These are phyloP conservation scores for Clonostachys chloroleuca DNA, from an alignment of 2,329 filamentous ascomycete genomes.

Conservation along the genomic window DNA sequence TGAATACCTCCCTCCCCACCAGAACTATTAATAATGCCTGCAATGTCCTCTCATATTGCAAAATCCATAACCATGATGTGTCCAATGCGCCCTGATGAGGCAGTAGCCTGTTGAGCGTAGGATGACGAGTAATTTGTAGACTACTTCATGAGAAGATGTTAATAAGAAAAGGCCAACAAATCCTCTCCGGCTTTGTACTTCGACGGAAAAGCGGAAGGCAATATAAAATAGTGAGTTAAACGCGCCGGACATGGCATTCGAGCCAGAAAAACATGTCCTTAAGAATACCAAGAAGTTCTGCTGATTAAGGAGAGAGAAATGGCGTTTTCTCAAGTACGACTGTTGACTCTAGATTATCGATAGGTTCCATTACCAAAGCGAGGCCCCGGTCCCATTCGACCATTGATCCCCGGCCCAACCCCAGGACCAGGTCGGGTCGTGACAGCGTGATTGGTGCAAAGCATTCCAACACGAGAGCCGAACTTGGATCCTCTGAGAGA, in stretches of 20 bases:
- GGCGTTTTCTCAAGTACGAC: too few relatives aligned
- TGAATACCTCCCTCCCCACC: too few relatives aligned
- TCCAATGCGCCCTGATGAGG: conserved; percentile 50
- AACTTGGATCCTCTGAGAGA: conserved; percentile 98
- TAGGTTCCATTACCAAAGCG: conserved; percentile 51
- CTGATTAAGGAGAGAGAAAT: too few relatives aligned
- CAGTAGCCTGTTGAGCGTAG: conserved; percentile 47
- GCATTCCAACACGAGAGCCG: conserved; percentile 96
- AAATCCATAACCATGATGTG: conserved; percentile 58
- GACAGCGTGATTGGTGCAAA: conserved; percentile 92
- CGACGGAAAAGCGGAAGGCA: conserved; percentile 21
- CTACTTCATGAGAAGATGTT: conserved; percentile 47
- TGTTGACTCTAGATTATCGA: conserved; percentile 31
- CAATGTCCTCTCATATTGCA: conserved; percentile 37
- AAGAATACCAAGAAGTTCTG: too few relatives aligned
- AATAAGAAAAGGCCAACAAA: conserved; percentile 40
- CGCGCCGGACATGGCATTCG: too few relatives aligned
- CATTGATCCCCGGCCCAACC: conserved; percentile 59
- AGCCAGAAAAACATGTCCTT: too few relatives aligned
- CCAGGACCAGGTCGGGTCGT: conserved; percentile 86
- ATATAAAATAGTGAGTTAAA: conserved; percentile 12
- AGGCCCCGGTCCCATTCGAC: conserved; percentile 52
- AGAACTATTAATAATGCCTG: too few relatives aligned
- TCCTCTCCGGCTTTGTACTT: conserved; percentile 30
- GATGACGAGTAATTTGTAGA: conserved; percentile 53